phyloP scores from a whole-genome alignment of 805 yeast genomes.

The Ogataea paraovalis region DNA sequence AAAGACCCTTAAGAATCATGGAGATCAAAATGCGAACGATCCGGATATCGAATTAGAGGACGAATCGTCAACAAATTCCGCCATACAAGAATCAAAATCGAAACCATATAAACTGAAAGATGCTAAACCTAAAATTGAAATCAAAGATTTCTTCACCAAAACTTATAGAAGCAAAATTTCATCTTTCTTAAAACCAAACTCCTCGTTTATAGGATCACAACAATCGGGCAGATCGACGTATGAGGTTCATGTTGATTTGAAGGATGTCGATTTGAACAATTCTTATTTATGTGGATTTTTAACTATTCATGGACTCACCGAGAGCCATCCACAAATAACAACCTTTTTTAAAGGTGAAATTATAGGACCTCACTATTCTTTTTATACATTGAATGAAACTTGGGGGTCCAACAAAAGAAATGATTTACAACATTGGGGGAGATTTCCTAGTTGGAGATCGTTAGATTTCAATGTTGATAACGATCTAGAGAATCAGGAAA shows the following conservation, averaged over 20 bases:
- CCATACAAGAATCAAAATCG: neutral
- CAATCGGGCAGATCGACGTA: conserved; percentile 62
- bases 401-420: conserved; percentile 50
- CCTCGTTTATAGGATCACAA: conserved; percentile 63
- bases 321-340: conserved; percentile 56
- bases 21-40: neutral
- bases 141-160: conserved; percentile 19
- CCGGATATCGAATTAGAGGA: neutral
- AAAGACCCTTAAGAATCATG: neutral
- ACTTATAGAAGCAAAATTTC: conserved; percentile 18
- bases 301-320: conserved; percentile 62
- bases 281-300: conserved; percentile 57
- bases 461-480: conserved; percentile 29
- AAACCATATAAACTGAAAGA: neutral
- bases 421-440: conserved; percentile 64
- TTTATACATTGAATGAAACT: conserved; percentile 50
- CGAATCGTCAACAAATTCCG: neutral
- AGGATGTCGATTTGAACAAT: conserved; percentile 58
- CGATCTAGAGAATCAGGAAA: conserved; percentile 23
- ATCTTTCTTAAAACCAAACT: conserved; percentile 56
- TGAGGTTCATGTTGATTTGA: conserved; percentile 65
- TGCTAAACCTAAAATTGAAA: neutral
- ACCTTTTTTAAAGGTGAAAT: conserved; percentile 74
- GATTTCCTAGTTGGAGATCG: conserved; percentile 37
- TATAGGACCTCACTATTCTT: conserved; percentile 55